Evolutionary conservation across 345 rosid genomes (phyloP).

Genomic region (Populus ilicifolia): DNA sequence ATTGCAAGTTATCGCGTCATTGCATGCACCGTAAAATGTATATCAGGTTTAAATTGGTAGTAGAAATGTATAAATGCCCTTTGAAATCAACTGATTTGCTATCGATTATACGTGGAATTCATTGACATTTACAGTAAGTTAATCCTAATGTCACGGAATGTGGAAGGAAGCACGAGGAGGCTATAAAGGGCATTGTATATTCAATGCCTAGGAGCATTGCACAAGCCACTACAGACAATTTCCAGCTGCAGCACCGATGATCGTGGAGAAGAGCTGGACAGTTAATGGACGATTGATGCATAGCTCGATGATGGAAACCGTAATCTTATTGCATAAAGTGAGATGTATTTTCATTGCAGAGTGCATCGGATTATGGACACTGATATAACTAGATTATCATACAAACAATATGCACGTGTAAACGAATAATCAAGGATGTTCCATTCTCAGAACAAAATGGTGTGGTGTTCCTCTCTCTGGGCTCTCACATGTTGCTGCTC

Average conservation of each 20-base stretch:
- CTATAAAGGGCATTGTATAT: too few species aligned
- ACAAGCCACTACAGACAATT: neutral
- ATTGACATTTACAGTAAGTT: neutral
- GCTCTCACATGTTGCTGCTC: constrained; percentile 5
- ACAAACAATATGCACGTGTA: neutral
- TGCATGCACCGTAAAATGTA: too few species aligned
- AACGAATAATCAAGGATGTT: neutral
- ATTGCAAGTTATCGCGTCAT: too few species aligned
- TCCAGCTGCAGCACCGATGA: neutral
- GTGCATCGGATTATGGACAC: neutral
- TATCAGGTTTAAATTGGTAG: neutral
- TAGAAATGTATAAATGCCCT: neutral
- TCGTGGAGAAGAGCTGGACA: neutral
- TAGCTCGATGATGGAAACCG: neutral
- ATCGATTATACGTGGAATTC: neutral
- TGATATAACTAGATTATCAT: neutral
- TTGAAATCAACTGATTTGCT: neutral
- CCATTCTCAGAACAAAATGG: neutral
- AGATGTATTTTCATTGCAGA: neutral
- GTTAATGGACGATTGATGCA: neutral
- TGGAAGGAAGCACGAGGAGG: neutral
- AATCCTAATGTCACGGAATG: neutral
- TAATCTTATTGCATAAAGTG: neutral
- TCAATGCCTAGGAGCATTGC: too few species aligned
- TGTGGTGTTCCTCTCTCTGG: neutral